phyloP scores from a whole-genome alignment of 2,329 filamentous ascomycete species.

The Ceratocystiopsis brevicomis region DNA sequence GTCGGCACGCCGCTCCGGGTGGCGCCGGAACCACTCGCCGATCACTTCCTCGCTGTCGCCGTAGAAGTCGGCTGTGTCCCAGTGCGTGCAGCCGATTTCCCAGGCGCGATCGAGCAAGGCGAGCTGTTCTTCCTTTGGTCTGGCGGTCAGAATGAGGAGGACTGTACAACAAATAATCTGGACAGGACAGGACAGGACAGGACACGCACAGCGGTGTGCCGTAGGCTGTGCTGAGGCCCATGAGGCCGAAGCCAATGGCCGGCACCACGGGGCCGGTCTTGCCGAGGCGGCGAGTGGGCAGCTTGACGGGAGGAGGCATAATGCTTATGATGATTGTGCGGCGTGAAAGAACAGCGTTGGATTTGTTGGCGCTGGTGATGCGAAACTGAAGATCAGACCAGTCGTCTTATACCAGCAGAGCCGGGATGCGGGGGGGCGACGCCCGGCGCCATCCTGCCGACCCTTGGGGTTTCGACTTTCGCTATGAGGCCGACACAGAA shows the following conservation, averaged over 20 bases:
- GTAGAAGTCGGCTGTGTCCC: slow-evolving; percentile 31
- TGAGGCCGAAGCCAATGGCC: slow-evolving; percentile 32
- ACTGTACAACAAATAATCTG: too few species aligned
- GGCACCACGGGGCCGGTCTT: slow-evolving; percentile 31
- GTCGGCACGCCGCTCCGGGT: slow-evolving; percentile 25
- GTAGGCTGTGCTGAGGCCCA: slow-evolving; percentile 26
- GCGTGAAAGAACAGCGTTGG: background rate
- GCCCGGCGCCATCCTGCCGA: too few species aligned
- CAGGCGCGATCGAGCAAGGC: slow-evolving; percentile 24
- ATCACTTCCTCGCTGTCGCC: slow-evolving; percentile 28
- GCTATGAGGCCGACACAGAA: too few species aligned
- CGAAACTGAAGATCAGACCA: too few species aligned
- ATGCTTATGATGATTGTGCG: too few species aligned
- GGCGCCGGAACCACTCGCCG: slow-evolving; percentile 31
- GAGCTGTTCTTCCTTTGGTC: slow-evolving; percentile 23
- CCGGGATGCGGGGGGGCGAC: too few species aligned
- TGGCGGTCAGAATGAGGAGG: background rate
- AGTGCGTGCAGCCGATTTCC: slow-evolving; percentile 29
- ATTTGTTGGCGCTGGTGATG: too few species aligned
- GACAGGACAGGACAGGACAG: background rate
- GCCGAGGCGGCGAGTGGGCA: slow-evolving; percentile 26
- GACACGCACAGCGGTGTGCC: slow-evolving; percentile 11
- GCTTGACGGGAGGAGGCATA: slow-evolving; percentile 2
- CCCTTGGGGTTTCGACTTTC: too few species aligned
- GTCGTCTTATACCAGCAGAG: too few species aligned